Conservation (phyloP, 768 basidiomycete species). For the Tricholoma terreum region DNA sequence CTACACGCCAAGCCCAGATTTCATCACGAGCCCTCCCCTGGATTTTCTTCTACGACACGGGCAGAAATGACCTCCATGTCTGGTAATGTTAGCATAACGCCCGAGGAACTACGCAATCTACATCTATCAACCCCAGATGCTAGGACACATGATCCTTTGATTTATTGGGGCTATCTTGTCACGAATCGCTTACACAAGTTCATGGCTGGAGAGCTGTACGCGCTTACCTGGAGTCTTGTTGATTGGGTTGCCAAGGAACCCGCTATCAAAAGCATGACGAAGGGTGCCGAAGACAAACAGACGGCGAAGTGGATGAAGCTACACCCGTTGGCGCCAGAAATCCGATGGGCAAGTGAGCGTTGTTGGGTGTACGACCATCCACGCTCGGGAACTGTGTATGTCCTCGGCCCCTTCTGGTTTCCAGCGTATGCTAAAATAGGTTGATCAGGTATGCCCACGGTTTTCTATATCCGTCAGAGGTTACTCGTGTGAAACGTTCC, state of each 20-base stretch:
- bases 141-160: slow-evolving; percentile 55
- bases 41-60: slow-evolving; percentile 8
- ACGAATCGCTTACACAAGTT: slow-evolving; percentile 85
- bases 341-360: slow-evolving; percentile 88
- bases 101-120: not conserved
- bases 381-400: slow-evolving; percentile 87
- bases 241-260: slow-evolving; percentile 82
- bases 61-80: slow-evolving; percentile 5
- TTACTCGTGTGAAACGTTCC: slow-evolving; percentile 58
- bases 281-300: slow-evolving; percentile 91
- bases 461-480: slow-evolving; percentile 90
- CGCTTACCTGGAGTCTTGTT: slow-evolving; percentile 83
- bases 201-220: slow-evolving; percentile 96
- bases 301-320: slow-evolving; percentile 88
- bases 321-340: slow-evolving; percentile 73
- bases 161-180: slow-evolving; percentile 90
- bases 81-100: not conserved
- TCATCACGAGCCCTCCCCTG: slow-evolving; percentile 15
- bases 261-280: slow-evolving; percentile 58
- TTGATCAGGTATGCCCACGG: slow-evolving; percentile 82
- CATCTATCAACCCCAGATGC: not conserved
- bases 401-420: slow-evolving; percentile 13
- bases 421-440: not conserved
- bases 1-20: slow-evolving; percentile 46
- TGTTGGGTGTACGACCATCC: slow-evolving; percentile 99